phyloP scores from a whole-genome alignment of 139 green algal genomes.

The Coccomyxa sp. region DNA sequence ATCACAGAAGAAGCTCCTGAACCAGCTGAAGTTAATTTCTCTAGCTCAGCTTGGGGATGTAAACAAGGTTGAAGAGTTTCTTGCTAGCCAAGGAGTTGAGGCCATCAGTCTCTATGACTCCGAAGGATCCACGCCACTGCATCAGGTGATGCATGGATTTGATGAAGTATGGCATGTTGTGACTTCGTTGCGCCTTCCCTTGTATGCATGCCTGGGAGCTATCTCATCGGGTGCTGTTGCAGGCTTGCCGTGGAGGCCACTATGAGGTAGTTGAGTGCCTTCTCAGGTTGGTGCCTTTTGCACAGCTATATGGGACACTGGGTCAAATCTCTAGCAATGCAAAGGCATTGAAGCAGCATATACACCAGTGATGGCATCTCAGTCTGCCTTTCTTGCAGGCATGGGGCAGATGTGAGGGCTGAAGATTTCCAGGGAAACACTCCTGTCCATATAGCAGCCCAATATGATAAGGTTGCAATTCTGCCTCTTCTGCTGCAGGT shows the following conservation, averaged over 20 bases:
- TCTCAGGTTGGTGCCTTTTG: not conserved
- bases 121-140: not conserved
- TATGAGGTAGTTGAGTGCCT: not conserved
- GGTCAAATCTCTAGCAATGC: no score
- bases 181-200: no score
- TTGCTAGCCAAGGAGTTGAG: not conserved
- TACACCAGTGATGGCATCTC: no score
- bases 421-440: not conserved
- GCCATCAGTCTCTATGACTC: not conserved
- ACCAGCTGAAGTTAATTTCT: not conserved
- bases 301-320: no score
- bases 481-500: not conserved
- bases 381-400: not conserved
- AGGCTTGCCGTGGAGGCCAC: not conserved
- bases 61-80: not conserved
- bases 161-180: no score
- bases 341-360: no score
- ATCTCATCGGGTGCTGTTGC: not conserved
- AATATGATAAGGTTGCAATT: not conserved
- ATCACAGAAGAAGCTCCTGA: not conserved
- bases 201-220: no score
- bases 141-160: not conserved
- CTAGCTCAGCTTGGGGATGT: not conserved
- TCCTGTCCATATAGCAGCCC: not conserved
- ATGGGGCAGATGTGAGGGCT: not conserved